Conservation (phyloP, 768 basidiomycete species). For the Auricularia sp. region DNA sequence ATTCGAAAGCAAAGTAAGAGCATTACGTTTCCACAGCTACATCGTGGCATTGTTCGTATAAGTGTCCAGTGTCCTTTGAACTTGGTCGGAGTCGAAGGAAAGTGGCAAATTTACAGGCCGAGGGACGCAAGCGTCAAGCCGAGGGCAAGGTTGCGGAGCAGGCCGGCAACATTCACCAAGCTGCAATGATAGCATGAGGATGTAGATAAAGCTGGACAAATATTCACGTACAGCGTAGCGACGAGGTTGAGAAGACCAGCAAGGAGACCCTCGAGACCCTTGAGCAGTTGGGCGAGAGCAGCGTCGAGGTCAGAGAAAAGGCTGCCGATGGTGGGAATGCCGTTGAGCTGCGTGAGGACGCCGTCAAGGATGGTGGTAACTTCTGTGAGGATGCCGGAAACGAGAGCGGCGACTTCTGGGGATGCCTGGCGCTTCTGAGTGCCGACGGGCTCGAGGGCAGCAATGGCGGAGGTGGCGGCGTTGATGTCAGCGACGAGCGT, state of each 20-base stretch:
- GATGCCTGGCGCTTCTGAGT: slow-evolving; percentile 15
- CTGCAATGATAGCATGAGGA: background rate
- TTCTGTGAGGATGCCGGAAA: slow-evolving; percentile 18
- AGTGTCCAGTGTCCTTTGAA: background rate
- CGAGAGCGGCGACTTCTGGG: slow-evolving; percentile 17
- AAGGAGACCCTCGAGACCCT: slow-evolving; percentile 19
- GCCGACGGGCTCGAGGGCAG: slow-evolving; percentile 7
- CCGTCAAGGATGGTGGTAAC: slow-evolving; percentile 15
- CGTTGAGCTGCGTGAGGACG: slow-evolving; percentile 10
- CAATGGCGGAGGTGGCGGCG: slow-evolving; percentile 15
- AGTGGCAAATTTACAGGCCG: background rate
- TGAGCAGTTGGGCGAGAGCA: slow-evolving; percentile 16
- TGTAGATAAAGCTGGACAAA: background rate
- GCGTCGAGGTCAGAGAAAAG: slow-evolving; percentile 18
- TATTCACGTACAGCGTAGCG: slow-evolving; percentile 13
- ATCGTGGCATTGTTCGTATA: background rate
- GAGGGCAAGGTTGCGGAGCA: slow-evolving; percentile 7
- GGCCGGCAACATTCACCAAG: slow-evolving; percentile 8
- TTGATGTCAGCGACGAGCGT: slow-evolving; percentile 15
- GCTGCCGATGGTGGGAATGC: slow-evolving; percentile 12
- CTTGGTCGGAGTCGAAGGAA: background rate
- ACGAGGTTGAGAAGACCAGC: slow-evolving; percentile 21
- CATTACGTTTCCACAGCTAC: background rate
- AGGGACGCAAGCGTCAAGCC: slow-evolving; percentile 5
- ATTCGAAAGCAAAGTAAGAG: too few species aligned